phyloP scores from a whole-genome alignment of 106 monocot genomes.

The Dendrobium chrysotoxum region DNA sequence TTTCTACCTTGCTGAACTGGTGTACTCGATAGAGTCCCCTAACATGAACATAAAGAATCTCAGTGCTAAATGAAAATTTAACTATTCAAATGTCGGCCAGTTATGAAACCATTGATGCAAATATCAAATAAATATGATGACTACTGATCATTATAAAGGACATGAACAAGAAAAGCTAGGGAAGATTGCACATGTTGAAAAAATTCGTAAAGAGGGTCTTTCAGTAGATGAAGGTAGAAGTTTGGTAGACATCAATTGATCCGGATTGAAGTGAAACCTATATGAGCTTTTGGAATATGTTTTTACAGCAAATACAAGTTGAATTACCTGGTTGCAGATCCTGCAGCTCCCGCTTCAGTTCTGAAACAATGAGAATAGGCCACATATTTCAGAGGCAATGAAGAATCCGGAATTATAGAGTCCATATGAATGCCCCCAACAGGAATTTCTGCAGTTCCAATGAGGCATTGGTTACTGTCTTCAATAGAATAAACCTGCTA shows the following conservation, averaged over 20 bases:
- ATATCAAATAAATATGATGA: neutral
- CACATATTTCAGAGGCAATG: slow-evolving; percentile 89
- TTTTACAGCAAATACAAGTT: neutral
- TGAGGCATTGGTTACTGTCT: slow-evolving; percentile 88
- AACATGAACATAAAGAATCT: slow-evolving; percentile 1
- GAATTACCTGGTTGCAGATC: slow-evolving; percentile 62
- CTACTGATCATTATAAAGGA: neutral
- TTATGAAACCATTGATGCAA: neutral
- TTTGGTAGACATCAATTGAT: neutral
- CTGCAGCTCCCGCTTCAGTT: slow-evolving; percentile 97
- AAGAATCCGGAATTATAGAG: slow-evolving; percentile 75
- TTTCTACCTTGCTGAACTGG: slow-evolving; percentile 99
- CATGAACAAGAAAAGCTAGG: neutral
- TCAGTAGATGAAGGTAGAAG: neutral
- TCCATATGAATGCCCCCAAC: slow-evolving; percentile 98
- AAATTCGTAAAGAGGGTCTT: neutral
- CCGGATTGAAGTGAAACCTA: neutral
- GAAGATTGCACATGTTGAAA: neutral
- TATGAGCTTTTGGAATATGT: neutral
- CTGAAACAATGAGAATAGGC: slow-evolving; percentile 94
- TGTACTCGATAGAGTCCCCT: slow-evolving; percentile 96
- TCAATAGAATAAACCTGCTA: slow-evolving; percentile 93
- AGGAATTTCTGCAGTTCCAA: slow-evolving; percentile 97
- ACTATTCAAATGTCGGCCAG: neutral
- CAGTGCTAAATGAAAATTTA: neutral